Percentiles rank a stretch among this genome's conserved stretches.
Conservation (phyloP, 148 eudicot species). For the Fagopyrum tataricum region DNA sequence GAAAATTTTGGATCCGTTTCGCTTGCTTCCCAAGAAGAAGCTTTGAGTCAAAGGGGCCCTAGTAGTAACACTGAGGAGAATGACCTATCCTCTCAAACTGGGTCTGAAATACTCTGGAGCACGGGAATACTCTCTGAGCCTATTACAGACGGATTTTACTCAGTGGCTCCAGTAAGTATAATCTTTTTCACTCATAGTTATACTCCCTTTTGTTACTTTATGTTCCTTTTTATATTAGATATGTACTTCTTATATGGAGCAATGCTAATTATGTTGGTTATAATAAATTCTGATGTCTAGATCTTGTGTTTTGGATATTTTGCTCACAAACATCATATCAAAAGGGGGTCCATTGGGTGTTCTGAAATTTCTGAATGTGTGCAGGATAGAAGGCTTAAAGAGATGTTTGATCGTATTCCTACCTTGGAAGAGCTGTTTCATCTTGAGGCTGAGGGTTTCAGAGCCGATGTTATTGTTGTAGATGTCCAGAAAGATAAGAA, state of each 20-base stretch:
- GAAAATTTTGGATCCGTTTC: slow-evolving; percentile 78
- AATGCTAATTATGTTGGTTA: neutral
- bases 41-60: slow-evolving; percentile 34
- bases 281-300: neutral
- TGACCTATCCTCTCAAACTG: slow-evolving; percentile 38
- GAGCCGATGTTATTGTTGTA: slow-evolving; percentile 78
- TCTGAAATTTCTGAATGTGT: slow-evolving; percentile 17
- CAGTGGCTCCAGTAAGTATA: slow-evolving; percentile 65
- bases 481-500: slow-evolving; percentile 86
- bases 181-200: neutral
- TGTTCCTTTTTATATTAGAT: neutral
- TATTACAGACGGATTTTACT: slow-evolving; percentile 93
- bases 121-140: slow-evolving; percentile 83
- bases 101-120: slow-evolving; percentile 80
- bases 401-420: slow-evolving; percentile 71
- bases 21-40: slow-evolving; percentile 53
- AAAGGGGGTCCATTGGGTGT: neutral
- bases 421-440: slow-evolving; percentile 69
- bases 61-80: slow-evolving; percentile 38
- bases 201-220: no score
- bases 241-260: neutral
- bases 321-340: neutral
- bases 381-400: slow-evolving; percentile 84
- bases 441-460: slow-evolving; percentile 66
- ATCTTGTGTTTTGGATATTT: neutral